Evolutionary conservation across 2,329 filamentous ascomycete genomes (phyloP), one percentile per base, ranked within the genome.

Genomic region (Periconia macrospinosa): DNA sequence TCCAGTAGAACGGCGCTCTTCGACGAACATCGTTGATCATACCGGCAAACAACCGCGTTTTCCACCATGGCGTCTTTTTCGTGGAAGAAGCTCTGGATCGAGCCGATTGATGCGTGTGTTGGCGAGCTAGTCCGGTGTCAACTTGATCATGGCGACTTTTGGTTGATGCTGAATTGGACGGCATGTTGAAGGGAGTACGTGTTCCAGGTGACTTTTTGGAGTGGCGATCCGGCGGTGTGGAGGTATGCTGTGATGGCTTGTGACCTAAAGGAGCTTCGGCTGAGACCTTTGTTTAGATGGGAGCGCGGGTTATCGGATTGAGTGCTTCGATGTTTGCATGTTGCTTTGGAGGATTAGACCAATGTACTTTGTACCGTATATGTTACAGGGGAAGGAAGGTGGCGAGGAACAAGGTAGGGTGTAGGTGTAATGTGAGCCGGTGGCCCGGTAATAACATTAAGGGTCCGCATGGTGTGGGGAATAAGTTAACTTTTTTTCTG

Each of bases 1-100:
- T 92, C 75, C 77, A 79, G 69, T 94, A 96, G 70, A 83, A 95
- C 1, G 91, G 91, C 8, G 82, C 82, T 57, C 91, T 79, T 53
- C 90, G 85, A 59, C 85, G 85, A 33, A 95, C 67, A 74, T 96
- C 91, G 67, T 90, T 86, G 53, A 86, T 71, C 85, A 96, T 95
- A 65, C 91, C 91, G 37, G 84, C 84, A 72, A 93, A 93, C 47
- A 89, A 78, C 47, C 81, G 81, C 20, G 92, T 83, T 67, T 83
- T 88, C 87, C 89, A 94, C 90, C 90, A 93, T 8, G 57, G 55
- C 43, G 54, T 54, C 37, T 64, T 65, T 52, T 57, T 63, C 33
- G 15, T n/a, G 33, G 11, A 37, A 37, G 33, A 53, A 8, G 41
- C 37, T 18, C 49, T 41, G 3, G 59, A 63, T 30, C 52, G 56